Conservation (phyloP, 805 yeast species). For the Starmerella potacharoeniae region DNA sequence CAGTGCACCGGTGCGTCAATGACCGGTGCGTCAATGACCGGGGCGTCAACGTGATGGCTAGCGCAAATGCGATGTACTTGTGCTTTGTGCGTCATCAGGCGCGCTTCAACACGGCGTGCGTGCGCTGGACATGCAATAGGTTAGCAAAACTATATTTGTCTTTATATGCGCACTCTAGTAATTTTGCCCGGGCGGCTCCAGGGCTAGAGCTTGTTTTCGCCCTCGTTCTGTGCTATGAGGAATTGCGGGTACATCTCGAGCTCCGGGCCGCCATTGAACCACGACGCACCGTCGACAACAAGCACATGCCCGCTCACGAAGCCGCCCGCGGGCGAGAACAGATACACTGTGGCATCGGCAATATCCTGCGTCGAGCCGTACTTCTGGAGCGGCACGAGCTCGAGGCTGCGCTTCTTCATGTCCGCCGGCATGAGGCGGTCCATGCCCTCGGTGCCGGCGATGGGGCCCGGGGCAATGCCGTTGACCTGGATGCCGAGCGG, state of each 20-base stretch:
- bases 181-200: neutral
- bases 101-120: neutral
- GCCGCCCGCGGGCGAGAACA: conserved; percentile 72
- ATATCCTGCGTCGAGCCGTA: conserved; percentile 62
- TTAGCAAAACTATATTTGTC: too few relatives aligned
- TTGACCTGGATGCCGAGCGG: conserved; percentile 78
- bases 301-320: conserved; percentile 65
- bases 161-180: neutral
- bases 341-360: conserved; percentile 74
- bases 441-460: conserved; percentile 78
- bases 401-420: conserved; percentile 33
- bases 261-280: conserved; percentile 45
- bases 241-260: conserved; percentile 37
- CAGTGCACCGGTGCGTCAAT: too few relatives aligned
- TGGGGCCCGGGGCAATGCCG: conserved; percentile 86
- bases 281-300: conserved; percentile 82
- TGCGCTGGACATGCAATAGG: neutral
- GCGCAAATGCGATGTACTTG: neutral
- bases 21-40: neutral
- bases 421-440: conserved; percentile 43
- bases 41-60: too few relatives aligned
- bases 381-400: conserved; percentile 42
- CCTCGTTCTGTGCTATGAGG: conserved; percentile 27
- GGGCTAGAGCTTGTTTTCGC: conserved; percentile 32
- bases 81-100: too few relatives aligned